phyloP scores from a whole-genome alignment of 176 grass and related monocot genomes.

The Carex myosuroides region DNA sequence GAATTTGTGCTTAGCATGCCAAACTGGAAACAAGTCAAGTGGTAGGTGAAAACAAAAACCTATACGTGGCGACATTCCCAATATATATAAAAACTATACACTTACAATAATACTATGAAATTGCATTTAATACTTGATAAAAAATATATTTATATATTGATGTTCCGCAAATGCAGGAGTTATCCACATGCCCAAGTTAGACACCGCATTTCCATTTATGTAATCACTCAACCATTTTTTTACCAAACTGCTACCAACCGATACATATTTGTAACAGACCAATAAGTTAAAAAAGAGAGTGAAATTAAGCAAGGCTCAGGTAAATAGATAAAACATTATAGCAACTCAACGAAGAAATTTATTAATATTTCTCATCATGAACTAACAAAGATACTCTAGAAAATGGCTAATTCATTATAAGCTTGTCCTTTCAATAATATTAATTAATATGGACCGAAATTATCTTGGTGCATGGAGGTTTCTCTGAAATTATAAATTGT shows the following conservation, averaged over 20 bases:
- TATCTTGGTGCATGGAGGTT: neutral
- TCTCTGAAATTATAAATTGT: neutral
- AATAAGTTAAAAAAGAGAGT: neutral
- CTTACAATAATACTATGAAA: neutral
- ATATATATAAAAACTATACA: neutral
- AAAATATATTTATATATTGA: neutral
- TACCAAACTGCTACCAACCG: neutral
- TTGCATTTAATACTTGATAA: neutral
- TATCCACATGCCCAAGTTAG: neutral
- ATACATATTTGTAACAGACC: neutral
- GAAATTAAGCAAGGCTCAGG: neutral
- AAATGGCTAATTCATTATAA: neutral
- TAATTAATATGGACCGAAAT: neutral
- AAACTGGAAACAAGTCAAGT: neutral
- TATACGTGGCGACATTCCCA: neutral
- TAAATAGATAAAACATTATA: neutral
- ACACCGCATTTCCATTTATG: neutral
- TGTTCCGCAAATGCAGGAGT: neutral
- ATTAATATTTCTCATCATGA: neutral
- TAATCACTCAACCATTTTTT: neutral
- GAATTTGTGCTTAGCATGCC: neutral
- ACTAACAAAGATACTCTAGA: neutral
- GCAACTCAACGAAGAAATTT: neutral
- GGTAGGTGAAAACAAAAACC: neutral
- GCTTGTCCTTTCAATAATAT: neutral